A percentile compares a stretch with the other conserved stretches of the same genome.
Evolutionary conservation across 495 filamentous ascomycete species (phyloP).

Genomic region (Platismatia glauca): DNA sequence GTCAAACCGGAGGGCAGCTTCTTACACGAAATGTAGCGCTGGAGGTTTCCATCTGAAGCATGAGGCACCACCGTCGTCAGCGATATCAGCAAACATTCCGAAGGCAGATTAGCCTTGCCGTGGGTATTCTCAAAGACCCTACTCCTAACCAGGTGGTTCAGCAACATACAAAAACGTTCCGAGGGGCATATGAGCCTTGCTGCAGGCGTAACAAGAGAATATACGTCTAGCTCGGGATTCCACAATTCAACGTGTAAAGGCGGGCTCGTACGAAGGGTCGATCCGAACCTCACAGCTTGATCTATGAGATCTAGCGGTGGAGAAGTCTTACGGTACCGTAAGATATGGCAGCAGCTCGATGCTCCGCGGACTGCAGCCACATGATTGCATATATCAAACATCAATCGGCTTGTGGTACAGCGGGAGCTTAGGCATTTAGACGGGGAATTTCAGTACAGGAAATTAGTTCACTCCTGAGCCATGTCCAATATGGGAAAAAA

Average conservation of each 20-base stretch:
- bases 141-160: not conserved
- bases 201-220: not conserved
- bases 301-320: not conserved
- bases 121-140: not conserved
- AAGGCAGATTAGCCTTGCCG: not conserved
- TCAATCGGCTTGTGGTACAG: not conserved
- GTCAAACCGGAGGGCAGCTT: not conserved
- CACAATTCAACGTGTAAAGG: not conserved
- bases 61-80: not conserved
- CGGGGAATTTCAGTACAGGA: not conserved
- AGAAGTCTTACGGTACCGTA: not conserved
- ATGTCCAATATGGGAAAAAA: not conserved
- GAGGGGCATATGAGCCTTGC: constrained; percentile 1
- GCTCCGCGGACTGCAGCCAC: not conserved
- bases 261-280: not conserved
- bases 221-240: not conserved
- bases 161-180: not conserved
- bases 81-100: not conserved
- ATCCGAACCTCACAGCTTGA: not conserved
- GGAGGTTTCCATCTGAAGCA: not conserved
- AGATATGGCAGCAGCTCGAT: not conserved
- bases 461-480: not conserved
- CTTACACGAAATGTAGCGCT: not conserved
- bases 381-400: not conserved
- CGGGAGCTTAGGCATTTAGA: not conserved